Evolutionary conservation across 192 early-diverging fungal genomes (phyloP).

Genomic region (Coemansia sp.): DNA sequence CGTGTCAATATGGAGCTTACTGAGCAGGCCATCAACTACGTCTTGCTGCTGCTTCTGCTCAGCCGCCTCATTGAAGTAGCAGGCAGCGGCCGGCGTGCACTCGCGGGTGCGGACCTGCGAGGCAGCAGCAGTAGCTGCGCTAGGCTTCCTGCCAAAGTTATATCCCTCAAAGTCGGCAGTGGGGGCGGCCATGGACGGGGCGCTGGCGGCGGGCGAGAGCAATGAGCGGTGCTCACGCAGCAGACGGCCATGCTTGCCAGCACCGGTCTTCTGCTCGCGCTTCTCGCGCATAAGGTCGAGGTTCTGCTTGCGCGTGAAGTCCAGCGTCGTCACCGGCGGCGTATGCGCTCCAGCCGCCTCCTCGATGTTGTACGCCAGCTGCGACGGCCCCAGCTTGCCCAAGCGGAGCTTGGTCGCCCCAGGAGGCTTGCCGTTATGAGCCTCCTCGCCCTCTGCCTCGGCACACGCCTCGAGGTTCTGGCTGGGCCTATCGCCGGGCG

Average conservation of each 20-base stretch:
- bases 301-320: constrained; percentile 54
- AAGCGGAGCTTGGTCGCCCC: neutral
- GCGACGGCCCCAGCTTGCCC: constrained; percentile 37
- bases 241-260: constrained; percentile 45
- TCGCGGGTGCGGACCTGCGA: constrained; percentile 4
- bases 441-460: constrained; percentile 19
- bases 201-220: neutral
- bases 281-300: constrained; percentile 46
- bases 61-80: neutral
- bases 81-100: constrained; percentile 7
- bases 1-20: constrained; percentile 24
- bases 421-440: neutral
- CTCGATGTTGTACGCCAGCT: constrained; percentile 49
- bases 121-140: neutral
- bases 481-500: constrained; percentile 8
- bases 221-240: constrained; percentile 21
- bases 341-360: constrained; percentile 49
- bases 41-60: constrained; percentile 13
- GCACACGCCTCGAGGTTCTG: constrained; percentile 18
- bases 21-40: constrained; percentile 5
- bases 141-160: neutral
- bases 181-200: constrained; percentile 5
- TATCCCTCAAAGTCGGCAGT: neutral
- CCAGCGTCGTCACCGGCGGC: constrained; percentile 48
- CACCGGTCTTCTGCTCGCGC: constrained; percentile 39